Evolutionary conservation across 768 basidiomycete species (phyloP).

Genomic region (Lentinula raphanica): DNA sequence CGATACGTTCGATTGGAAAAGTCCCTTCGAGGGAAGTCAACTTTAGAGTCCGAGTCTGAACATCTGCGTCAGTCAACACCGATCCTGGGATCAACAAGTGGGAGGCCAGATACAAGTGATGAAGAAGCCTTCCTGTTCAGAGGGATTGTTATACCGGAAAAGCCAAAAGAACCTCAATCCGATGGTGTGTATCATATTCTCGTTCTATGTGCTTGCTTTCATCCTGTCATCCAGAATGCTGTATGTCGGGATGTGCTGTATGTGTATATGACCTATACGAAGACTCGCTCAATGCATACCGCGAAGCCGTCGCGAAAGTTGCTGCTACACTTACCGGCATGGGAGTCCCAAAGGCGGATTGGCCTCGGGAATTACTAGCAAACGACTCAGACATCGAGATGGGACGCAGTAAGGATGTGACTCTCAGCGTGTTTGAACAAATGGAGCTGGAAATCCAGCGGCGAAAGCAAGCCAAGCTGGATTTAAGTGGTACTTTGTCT

Average conservation of each 20-base stretch:
- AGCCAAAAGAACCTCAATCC: constrained; percentile 56
- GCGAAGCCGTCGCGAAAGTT: constrained; percentile 45
- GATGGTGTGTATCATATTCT: constrained; percentile 49
- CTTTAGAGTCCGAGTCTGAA: constrained; percentile 26
- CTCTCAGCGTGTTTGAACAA: constrained; percentile 67
- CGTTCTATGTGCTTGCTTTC: not conserved
- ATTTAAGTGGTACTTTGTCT: not conserved
- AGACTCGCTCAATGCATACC: constrained; percentile 62
- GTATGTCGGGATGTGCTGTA: constrained; percentile 92
- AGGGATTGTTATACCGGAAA: constrained; percentile 55
- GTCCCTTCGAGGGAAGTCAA: constrained; percentile 40
- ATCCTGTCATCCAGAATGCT: constrained; percentile 58
- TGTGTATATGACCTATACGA: constrained; percentile 89
- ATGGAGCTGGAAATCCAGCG: constrained; percentile 53
- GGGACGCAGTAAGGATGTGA: constrained; percentile 26
- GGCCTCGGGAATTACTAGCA: constrained; percentile 54
- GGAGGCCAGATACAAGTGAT: not conserved
- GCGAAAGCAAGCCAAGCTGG: constrained; percentile 28
- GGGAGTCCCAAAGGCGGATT: constrained; percentile 51
- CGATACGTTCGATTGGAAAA: constrained; percentile 55
- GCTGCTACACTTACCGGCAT: constrained; percentile 42
- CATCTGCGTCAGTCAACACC: constrained; percentile 10
- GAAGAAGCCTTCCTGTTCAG: constrained; percentile 30
- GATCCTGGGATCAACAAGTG: not conserved
- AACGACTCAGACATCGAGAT: not conserved